phyloP scores from a whole-genome alignment of 768 basidiomycete genomes.

The Kwoniella newhampshirensis region DNA sequence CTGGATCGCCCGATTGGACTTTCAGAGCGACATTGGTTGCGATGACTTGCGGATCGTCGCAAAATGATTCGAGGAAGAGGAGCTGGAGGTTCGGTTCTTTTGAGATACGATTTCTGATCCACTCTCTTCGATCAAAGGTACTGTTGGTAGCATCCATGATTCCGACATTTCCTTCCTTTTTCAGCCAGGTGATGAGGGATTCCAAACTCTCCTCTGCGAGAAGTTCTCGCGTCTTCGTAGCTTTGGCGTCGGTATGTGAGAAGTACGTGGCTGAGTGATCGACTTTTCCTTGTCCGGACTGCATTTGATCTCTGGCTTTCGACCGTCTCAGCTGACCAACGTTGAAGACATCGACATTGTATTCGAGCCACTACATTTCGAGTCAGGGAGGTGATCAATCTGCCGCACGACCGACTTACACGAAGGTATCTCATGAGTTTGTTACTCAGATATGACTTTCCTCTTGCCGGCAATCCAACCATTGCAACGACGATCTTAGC shows the following conservation, averaged over 20 bases:
- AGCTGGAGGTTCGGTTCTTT: conserved; percentile 82
- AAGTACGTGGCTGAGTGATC: conserved; percentile 91
- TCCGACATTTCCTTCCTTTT: conserved; percentile 85
- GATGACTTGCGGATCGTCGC: conserved; percentile 89
- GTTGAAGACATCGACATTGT: conserved; percentile 97
- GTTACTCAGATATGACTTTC: conserved; percentile 97
- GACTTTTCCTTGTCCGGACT: conserved; percentile 71
- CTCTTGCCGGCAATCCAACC: conserved; percentile 96
- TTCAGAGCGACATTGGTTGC: conserved; percentile 96
- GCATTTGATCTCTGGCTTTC: conserved; percentile 59
- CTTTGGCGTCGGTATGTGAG: conserved; percentile 77
- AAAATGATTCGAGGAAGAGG: conserved; percentile 92
- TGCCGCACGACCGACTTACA: conserved; percentile 56
- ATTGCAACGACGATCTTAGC: conserved; percentile 98
- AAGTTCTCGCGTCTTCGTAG: conserved; percentile 71
- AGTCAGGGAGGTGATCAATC: conserved; percentile 4
- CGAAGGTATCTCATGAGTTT: conserved; percentile 95
- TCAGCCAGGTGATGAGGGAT: conserved; percentile 91
- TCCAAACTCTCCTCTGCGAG: conserved; percentile 90
- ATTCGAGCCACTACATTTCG: conserved; percentile 84
- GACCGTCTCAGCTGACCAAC: conserved; percentile 90
- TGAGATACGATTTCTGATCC: conserved; percentile 77
- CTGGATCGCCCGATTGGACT: conserved; percentile 93
- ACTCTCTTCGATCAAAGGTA: conserved; percentile 71
- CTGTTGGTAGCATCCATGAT: conserved; percentile 99